Evolutionary conservation across 805 yeast species (phyloP).

Genomic region (Teunomyces aglyptinius): DNA sequence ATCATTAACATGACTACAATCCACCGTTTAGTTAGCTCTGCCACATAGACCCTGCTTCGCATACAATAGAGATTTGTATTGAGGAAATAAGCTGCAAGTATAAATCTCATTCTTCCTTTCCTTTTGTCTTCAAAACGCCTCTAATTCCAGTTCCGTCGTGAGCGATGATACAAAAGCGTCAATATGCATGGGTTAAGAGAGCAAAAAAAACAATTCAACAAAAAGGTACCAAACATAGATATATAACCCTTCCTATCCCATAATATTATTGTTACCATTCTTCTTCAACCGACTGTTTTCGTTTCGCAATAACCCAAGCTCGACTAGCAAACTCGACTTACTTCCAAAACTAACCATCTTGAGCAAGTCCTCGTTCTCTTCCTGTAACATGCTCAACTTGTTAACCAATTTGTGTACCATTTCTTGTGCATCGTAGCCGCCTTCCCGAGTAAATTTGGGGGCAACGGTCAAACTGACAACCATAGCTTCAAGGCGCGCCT

Average conservation of each 20-base stretch:
- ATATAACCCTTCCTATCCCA: not conserved
- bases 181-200: not conserved
- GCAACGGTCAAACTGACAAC: conserved; percentile 27
- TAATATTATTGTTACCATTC: not conserved
- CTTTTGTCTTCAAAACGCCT: not conserved
- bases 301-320: conserved; percentile 56
- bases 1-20: not conserved
- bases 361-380: conserved; percentile 69
- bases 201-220: not conserved
- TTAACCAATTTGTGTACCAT: conserved; percentile 69
- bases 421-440: conserved; percentile 72
- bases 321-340: conserved; percentile 67
- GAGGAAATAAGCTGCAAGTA: no score
- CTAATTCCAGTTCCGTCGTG: not conserved
- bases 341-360: conserved; percentile 75
- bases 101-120: no score
- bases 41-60: no score
- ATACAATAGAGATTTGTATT: no score
- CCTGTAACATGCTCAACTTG: conserved; percentile 56
- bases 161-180: not conserved
- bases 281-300: conserved; percentile 23
- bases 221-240: not conserved
- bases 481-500: conserved; percentile 60
- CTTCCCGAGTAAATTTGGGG: conserved; percentile 44
- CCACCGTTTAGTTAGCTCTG: no score